A percentile compares a stretch with the other conserved stretches of the same genome.
phyloP scores from a whole-genome alignment of 139 green algal genomes.

The Edaphochlamys debaryana region DNA sequence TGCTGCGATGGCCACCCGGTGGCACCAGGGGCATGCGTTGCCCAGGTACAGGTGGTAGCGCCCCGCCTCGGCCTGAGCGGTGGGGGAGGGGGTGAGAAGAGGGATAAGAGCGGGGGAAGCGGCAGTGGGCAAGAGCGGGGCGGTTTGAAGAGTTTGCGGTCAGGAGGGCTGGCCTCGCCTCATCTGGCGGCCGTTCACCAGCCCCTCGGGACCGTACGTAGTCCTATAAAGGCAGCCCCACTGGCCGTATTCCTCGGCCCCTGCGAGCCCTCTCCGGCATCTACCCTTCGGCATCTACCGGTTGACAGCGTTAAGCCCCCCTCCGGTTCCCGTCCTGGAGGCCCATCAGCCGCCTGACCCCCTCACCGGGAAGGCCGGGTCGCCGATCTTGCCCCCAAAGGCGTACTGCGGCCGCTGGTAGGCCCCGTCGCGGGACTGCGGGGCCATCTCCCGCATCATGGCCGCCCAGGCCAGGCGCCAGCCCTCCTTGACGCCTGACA shows the following conservation, averaged over 20 bases:
- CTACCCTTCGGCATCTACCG: too few species aligned
- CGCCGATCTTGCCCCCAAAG: constrained; percentile 73
- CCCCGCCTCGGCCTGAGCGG: constrained; percentile 62
- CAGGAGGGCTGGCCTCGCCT: too few species aligned
- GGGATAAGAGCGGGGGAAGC: not conserved
- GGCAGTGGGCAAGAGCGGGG: not conserved
- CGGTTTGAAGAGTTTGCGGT: too few species aligned
- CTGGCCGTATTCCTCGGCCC: too few species aligned
- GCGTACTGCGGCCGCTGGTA: constrained; percentile 82
- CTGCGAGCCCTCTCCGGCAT: too few species aligned
- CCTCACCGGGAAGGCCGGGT: constrained; percentile 66
- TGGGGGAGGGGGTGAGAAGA: not conserved
- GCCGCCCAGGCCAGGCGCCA: constrained; percentile 81
- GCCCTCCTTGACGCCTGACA: constrained; percentile 75
- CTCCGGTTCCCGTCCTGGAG: too few species aligned
- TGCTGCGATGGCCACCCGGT: constrained; percentile 84
- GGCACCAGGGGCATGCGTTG: constrained; percentile 98
- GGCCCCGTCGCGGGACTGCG: constrained; percentile 74
- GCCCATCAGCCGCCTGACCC: too few species aligned
- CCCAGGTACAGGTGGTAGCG: constrained; percentile 91
- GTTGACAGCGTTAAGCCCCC: too few species aligned
- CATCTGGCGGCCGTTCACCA: too few species aligned
- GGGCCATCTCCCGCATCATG: constrained; percentile 89
- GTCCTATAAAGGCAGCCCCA: too few species aligned
- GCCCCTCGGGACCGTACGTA: too few species aligned